Conservation (phyloP, 2,329 filamentous ascomycete genomes). For the Pyrenophora teres region DNA sequence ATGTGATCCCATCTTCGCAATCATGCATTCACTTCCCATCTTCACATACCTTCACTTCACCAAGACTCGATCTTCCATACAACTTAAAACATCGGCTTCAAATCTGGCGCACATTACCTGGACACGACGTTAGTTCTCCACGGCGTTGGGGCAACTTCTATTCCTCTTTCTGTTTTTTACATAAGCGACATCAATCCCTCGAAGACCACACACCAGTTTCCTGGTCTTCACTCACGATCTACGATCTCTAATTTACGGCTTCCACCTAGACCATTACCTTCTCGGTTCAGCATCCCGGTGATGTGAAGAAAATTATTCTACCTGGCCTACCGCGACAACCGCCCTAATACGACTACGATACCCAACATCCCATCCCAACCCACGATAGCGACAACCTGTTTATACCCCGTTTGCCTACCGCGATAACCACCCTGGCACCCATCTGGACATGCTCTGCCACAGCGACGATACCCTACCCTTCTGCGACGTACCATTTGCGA, state of each 20-base stretch:
- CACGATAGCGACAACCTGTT: conserved; percentile 12
- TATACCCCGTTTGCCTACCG: conserved; percentile 18
- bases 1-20: conserved; percentile 49
- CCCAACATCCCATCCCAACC: conserved; percentile 1
- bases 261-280: conserved; percentile 18
- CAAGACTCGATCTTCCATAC: conserved; percentile 3
- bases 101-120: conserved; percentile 3
- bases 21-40: neutral
- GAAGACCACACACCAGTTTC: conserved; percentile 16
- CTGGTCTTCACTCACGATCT: conserved; percentile 22
- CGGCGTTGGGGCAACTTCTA: conserved; percentile 15
- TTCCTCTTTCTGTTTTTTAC: conserved; percentile 11
- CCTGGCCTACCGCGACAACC: conserved; percentile 15
- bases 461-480: conserved; percentile 4
- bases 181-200: conserved; percentile 7
- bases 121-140: conserved; percentile 11
- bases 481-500: conserved; percentile 14
- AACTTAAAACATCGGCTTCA: conserved; percentile 3
- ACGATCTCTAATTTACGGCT: conserved; percentile 35
- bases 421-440: conserved; percentile 16
- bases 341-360: conserved; percentile 8
- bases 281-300: conserved; percentile 28
- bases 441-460: conserved; percentile 22
- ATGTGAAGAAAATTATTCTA: conserved; percentile 24
- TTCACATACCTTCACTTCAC: conserved; percentile 5